Percentiles rank a stretch among this genome's conserved stretches.
These are phyloP conservation scores for Saccharomycopsis crataegensis DNA, from an alignment of 1,139 yeast species.

Conservation along the genomic window DNA sequence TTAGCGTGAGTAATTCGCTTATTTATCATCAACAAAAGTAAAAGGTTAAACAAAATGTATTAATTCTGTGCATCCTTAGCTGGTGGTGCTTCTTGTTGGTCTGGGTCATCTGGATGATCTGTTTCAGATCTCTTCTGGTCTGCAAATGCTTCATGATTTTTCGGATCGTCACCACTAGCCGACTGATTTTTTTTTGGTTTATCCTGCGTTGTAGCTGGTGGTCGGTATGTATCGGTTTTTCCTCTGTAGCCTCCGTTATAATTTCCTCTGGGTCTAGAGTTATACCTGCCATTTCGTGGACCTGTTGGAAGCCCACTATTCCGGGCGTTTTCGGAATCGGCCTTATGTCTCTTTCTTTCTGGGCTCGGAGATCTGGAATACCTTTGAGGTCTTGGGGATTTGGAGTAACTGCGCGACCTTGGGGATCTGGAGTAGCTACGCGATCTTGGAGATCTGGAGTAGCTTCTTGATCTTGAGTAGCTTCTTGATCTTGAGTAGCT, in stretches of 20 bases:
- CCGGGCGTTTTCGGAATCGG: no score
- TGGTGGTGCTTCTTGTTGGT: background rate
- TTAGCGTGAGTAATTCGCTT: no score
- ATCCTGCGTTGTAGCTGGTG: background rate
- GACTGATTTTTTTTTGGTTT: no score
- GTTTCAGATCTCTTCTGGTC: background rate
- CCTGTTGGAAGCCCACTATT: no score
- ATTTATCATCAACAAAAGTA: no score
- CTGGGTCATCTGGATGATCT: background rate
- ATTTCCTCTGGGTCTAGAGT: no score
- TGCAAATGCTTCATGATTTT: no score
- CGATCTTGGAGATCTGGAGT: conserved; percentile 25
- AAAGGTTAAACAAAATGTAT: no score
- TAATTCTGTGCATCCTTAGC: background rate
- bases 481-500: conserved; percentile 20
- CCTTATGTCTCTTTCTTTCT: background rate
- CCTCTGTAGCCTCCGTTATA: no score
- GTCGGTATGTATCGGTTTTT: background rate
- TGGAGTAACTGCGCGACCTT: background rate
- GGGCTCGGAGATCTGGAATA: background rate
- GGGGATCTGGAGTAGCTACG: background rate
- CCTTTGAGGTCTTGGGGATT: background rate
- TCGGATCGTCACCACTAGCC: no score
- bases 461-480: conserved; percentile 25
- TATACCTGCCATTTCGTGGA: no score